These are phyloP conservation scores for Mytilinidion resinicola DNA, from an alignment of 495 filamentous ascomycete genomes.

Conservation along the genomic window DNA sequence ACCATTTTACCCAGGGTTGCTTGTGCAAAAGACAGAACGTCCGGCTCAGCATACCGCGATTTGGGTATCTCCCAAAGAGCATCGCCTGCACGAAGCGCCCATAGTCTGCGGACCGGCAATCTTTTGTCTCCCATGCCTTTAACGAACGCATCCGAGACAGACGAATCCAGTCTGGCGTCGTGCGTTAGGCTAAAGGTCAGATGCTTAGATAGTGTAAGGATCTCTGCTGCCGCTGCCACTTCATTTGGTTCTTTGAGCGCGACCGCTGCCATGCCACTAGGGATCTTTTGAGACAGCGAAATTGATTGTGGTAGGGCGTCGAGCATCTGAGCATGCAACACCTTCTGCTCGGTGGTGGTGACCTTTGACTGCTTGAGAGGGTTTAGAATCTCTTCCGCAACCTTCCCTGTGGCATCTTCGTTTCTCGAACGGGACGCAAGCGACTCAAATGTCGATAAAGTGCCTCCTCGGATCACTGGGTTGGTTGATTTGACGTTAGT, in stretches of 20 bases:
- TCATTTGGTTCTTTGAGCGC: conserved; percentile 83
- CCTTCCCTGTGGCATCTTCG: conserved; percentile 51
- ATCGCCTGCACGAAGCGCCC: conserved; percentile 70
- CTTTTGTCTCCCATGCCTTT: conserved; percentile 86
- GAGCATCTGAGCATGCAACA: conserved; percentile 73
- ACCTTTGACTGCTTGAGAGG: conserved; percentile 78
- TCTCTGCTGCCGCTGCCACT: conserved; percentile 65
- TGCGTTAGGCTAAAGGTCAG: conserved; percentile 53
- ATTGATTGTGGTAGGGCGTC: conserved; percentile 51
- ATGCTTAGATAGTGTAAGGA: conserved; percentile 58
- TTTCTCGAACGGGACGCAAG: conserved; percentile 53
- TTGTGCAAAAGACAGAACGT: conserved; percentile 44
- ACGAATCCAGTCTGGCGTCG: conserved; percentile 51
- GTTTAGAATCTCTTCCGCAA: conserved; percentile 66
- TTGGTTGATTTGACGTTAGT: conserved; percentile 89
- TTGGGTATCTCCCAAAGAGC: conserved; percentile 53
- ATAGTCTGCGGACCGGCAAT: conserved; percentile 66
- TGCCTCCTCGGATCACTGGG: conserved; percentile 64
- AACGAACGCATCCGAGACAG: conserved; percentile 60
- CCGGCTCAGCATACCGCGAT: conserved; percentile 41
- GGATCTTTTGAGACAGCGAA: conserved; percentile 57
- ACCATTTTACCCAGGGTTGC: conserved; percentile 59
- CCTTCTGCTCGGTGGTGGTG: conserved; percentile 70
- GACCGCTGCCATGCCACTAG: conserved; percentile 55
- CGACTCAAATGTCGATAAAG: conserved; percentile 63